Conservation (phyloP, 1,139 yeast species). For the Candida albicans region DNA sequence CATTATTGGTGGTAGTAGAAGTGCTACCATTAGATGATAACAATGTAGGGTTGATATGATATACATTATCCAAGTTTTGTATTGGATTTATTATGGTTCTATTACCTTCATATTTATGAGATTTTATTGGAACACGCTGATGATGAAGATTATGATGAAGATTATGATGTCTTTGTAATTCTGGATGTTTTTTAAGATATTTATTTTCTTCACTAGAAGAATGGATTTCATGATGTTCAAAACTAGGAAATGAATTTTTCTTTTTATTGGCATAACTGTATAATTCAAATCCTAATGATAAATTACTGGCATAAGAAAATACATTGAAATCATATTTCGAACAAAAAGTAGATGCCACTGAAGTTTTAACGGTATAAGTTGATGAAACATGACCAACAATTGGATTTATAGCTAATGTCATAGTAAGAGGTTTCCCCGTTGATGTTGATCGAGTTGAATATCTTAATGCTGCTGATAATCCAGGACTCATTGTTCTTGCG, state of each 20-base stretch:
- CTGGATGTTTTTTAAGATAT: constrained; percentile 7
- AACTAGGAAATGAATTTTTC: constrained; percentile 9
- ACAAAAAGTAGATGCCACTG: constrained; percentile 73
- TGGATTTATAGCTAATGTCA: constrained; percentile 88
- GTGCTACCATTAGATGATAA: constrained; percentile 13
- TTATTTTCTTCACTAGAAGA: constrained; percentile 12
- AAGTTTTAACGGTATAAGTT: constrained; percentile 83
- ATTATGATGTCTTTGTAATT: constrained; percentile 3
- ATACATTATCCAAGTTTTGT: constrained; percentile 26
- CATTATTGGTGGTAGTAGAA: constrained; percentile 5
- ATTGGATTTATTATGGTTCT: constrained; percentile 22
- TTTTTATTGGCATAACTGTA: constrained; percentile 48
- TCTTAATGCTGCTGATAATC: constrained; percentile 77
- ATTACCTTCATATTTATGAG: constrained; percentile 9
- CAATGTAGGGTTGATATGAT: constrained; percentile 26
- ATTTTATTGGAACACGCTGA: constrained; percentile 3
- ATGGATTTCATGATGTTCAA: constrained; percentile 9
- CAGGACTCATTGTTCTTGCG: constrained; percentile 78
- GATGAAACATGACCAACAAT: constrained; percentile 87
- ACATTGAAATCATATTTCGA: constrained; percentile 88
- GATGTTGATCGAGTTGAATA: constrained; percentile 85
- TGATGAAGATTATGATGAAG: no score
- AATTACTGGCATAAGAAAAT: constrained; percentile 85
- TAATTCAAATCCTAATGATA: constrained; percentile 83
- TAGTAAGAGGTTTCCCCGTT: constrained; percentile 84